These are phyloP conservation scores for Paramecium bursaria DNA, from an alignment of 73 alveolate genomes.

Conservation along the genomic window DNA sequence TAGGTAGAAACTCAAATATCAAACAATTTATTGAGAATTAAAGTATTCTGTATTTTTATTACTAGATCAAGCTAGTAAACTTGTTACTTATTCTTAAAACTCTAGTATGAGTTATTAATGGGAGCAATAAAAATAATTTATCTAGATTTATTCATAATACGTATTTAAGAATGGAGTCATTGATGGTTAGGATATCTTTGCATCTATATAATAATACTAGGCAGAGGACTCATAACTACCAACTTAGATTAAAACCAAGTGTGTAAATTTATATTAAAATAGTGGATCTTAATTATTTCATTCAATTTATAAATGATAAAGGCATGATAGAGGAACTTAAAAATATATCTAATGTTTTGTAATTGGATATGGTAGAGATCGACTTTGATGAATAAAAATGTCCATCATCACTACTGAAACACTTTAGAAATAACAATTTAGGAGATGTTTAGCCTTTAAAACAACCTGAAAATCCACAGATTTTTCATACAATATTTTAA, in stretches of 20 bases:
- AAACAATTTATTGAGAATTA: not conserved
- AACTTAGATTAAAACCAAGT: not conserved
- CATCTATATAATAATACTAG: not conserved
- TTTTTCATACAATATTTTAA: constrained; percentile 9
- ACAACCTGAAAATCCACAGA: not conserved
- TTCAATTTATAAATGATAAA: constrained; percentile 10
- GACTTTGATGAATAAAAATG: not conserved
- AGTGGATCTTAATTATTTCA: constrained; percentile 9
- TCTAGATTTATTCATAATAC: constrained; percentile 6
- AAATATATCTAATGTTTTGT: not conserved
- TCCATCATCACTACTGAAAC: not conserved
- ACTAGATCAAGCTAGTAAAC: not conserved
- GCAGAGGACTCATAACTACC: constrained; percentile 10
- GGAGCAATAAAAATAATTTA: not conserved
- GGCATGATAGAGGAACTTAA: not conserved
- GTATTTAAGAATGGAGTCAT: not conserved
- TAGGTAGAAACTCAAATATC: not conserved
- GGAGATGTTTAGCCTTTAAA: too few relatives aligned
- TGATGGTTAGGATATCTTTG: not conserved
- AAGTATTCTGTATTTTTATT: not conserved
- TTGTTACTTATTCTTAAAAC: not conserved
- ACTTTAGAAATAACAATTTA: not conserved
- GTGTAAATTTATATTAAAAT: not conserved
- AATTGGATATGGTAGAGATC: not conserved
- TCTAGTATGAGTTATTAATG: constrained; percentile 12